Evolutionary conservation across 169 alveolate genomes (phyloP).

Genomic region (Plasmodium cynomolgi): DNA sequence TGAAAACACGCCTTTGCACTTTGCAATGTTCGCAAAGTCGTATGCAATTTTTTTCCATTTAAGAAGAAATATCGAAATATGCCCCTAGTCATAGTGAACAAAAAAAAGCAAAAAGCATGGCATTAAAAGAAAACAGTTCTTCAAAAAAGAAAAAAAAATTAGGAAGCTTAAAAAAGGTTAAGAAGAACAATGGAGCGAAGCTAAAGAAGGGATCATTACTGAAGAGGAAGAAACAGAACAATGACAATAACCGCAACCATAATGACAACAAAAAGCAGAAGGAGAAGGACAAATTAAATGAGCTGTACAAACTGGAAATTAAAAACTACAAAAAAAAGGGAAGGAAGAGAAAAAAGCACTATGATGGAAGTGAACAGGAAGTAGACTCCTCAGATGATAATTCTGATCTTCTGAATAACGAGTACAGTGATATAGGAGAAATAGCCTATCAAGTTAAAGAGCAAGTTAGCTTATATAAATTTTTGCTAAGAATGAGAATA

Average conservation of each 20-base stretch:
- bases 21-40: not conserved
- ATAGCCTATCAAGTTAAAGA: slow-evolving; percentile 50
- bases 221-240: slow-evolving; percentile 16
- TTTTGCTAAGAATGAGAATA: slow-evolving; percentile 64
- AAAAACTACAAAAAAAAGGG: slow-evolving; percentile 40
- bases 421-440: slow-evolving; percentile 62
- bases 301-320: slow-evolving; percentile 49
- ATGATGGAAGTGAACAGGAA: not conserved
- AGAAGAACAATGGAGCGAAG: slow-evolving; percentile 3
- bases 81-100: not conserved
- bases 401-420: slow-evolving; percentile 37
- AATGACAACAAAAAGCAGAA: not conserved
- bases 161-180: slow-evolving; percentile 1
- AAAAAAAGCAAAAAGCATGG: slow-evolving; percentile 28
- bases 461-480: slow-evolving; percentile 37
- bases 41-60: not conserved
- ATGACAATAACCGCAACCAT: not conserved
- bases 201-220: slow-evolving; percentile 7
- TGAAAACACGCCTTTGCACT: not conserved
- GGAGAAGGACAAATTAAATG: slow-evolving; percentile 62
- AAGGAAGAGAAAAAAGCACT: not conserved
- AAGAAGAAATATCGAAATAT: not conserved
- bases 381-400: not conserved
- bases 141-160: slow-evolving; percentile 3
- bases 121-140: not conserved